Percentiles rank a stretch among this genome's conserved stretches.
Conservation (phyloP, 768 basidiomycete species). For the Lentinula detonsa region DNA sequence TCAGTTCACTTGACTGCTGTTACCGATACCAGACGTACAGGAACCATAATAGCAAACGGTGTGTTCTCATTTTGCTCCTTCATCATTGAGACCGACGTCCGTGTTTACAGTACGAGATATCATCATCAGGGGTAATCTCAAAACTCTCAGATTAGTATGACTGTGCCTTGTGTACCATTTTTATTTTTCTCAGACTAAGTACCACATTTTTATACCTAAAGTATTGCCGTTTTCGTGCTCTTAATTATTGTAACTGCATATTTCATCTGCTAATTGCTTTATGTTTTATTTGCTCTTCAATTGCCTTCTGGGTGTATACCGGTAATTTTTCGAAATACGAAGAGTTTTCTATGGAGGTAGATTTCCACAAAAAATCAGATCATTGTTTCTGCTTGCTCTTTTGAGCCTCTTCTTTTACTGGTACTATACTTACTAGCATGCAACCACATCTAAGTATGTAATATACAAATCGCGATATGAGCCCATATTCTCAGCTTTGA, state of each 20-base stretch:
- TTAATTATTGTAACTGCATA: not conserved
- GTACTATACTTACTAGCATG: too few relatives aligned
- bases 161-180: constrained; percentile 24
- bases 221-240: not conserved
- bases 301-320: not conserved
- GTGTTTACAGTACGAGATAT: constrained; percentile 33
- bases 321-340: too few relatives aligned
- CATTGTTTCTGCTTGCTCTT: too few relatives aligned
- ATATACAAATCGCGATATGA: too few relatives aligned
- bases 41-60: constrained; percentile 72
- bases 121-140: constrained; percentile 34
- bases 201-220: not conserved
- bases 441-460: too few relatives aligned
- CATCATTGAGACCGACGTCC: not conserved
- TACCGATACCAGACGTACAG: constrained; percentile 71
- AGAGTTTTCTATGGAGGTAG: too few relatives aligned
- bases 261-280: not conserved
- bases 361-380: too few relatives aligned
- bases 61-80: constrained; percentile 6
- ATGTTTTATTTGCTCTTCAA: not conserved
- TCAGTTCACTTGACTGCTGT: constrained; percentile 77
- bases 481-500: too few relatives aligned
- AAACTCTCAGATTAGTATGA: constrained; percentile 23
- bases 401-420: too few relatives aligned
- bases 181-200: constrained; percentile 15